Evolutionary conservation across 2,329 filamentous ascomycete genomes (phyloP).

Genomic region (Penicillium sclerotiorum): DNA sequence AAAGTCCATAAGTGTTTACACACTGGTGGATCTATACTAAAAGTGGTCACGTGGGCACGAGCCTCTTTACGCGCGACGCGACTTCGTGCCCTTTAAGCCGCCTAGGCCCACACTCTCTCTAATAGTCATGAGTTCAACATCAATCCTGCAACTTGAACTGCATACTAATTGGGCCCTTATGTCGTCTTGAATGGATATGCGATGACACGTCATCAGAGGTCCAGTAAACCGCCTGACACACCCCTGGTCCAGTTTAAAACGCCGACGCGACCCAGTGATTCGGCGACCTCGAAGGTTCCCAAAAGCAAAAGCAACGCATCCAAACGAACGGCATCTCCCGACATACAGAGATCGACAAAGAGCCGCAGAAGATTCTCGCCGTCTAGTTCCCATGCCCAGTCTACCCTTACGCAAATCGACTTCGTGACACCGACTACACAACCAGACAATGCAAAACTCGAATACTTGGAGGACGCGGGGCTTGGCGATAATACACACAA

Average conservation of each 20-base stretch:
- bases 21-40: no score
- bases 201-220: conserved; percentile 30
- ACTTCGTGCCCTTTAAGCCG: conserved; percentile 2
- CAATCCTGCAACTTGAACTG: neutral
- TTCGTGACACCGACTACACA: conserved; percentile 34
- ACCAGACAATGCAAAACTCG: conserved; percentile 30
- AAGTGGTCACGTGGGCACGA: no score
- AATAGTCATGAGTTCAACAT: conserved; percentile 19
- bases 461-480: conserved; percentile 32
- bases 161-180: conserved; percentile 1
- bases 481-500: conserved; percentile 4
- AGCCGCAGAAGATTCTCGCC: conserved; percentile 20
- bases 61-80: neutral
- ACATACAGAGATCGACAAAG: conserved; percentile 12
- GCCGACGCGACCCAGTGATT: conserved; percentile 20
- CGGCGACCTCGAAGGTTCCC: conserved; percentile 13
- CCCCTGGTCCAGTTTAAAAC: conserved; percentile 25
- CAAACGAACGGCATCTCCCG: conserved; percentile 17
- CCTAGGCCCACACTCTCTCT: conserved; percentile 3
- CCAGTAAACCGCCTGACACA: conserved; percentile 17
- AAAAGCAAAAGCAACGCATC: conserved; percentile 20
- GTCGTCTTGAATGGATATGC: conserved; percentile 19
- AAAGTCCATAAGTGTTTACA: no score
- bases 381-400: conserved; percentile 32
- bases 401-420: conserved; percentile 47